Base-by-base conservation (phyloP, 2,329 filamentous ascomycete species). In the Thermoascus crustaceus region DNA sequence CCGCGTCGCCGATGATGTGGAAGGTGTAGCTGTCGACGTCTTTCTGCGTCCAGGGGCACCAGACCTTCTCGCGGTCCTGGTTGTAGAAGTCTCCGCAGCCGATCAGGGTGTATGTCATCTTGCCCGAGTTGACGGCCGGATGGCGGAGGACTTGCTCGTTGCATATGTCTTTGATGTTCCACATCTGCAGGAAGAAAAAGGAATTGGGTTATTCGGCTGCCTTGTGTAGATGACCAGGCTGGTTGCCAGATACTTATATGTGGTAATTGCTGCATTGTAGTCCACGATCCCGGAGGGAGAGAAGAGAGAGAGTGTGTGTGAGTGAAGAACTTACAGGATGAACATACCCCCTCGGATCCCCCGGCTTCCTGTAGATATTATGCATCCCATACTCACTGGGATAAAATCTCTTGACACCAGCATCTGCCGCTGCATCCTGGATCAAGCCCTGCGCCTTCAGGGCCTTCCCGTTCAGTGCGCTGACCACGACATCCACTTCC, bases 1-100 rank as follows among this genome's bases (percentile, higher is more conserved):
- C 38, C 1, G 46, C 39, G 14, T 48, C 35, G 7, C 52, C 50
- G 11, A 57, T 40, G 7, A 49, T 38, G 23, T 50, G 46, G 13
- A 56, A 13, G 0, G 27, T 45, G 36, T 54, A 54, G 4, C 43
- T 38, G 1, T 43, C n/a, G 4, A 39, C 34, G 14, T 43, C 35
- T 3, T 29, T 34, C 7, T 51, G 44, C 1, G 44, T 49, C 51
- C 52, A 52, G 2, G 48, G 50, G 34, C 48, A 57, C 44, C 46
- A 52, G 4, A 43, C 39, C 2, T 38, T 34, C 30, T 58, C 52
- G n/a, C 47, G 45, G 14, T 42, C 34, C 39, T 52, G 47, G 40
- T 57, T 48, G 37, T 54, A 55, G 31, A 54, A 52, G 20, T 56
- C 50, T 13, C 54, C 52, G 36, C 52, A 55, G 32, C 53, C 49